A percentile compares a stretch with the other conserved stretches of the same genome.
Evolutionary conservation across 352 stramenopile species (phyloP).

Genomic region (Phytophthora pini): DNA sequence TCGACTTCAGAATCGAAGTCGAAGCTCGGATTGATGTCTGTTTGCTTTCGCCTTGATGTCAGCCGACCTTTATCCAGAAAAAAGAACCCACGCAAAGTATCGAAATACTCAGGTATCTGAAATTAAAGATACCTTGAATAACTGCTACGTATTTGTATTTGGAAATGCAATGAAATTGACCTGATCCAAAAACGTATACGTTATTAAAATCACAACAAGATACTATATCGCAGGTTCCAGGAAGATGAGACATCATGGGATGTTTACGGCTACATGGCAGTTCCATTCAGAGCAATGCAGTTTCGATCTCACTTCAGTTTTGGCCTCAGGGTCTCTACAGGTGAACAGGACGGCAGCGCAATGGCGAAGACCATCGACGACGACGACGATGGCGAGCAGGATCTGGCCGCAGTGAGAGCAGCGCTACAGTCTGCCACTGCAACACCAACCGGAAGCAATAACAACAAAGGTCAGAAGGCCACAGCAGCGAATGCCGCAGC

Average conservation of each 20-base stretch:
- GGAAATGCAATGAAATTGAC: not conserved
- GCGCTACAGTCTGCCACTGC: not conserved
- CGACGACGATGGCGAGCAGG: slow-evolving; percentile 20
- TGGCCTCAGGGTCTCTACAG: not conserved
- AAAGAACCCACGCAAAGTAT: not conserved
- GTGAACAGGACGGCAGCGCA: not conserved
- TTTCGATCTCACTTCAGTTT: slow-evolving; percentile 34
- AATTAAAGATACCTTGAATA: not conserved
- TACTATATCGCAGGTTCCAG: not conserved
- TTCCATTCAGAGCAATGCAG: slow-evolving; percentile 16
- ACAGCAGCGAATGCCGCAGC: not conserved
- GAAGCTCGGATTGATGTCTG: not conserved
- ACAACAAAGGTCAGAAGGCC: slow-evolving; percentile 12
- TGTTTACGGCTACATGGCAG: slow-evolving; percentile 13
- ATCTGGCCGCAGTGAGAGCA: slow-evolving; percentile 4
- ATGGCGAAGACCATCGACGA: slow-evolving; percentile 21
- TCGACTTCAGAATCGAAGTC: not conserved
- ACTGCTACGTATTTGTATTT: too few relatives aligned
- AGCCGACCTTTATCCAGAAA: too few relatives aligned
- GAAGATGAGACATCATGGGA: not conserved
- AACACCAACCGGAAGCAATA: not conserved
- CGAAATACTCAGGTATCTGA: not conserved
- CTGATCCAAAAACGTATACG: not conserved
- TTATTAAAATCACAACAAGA: not conserved
- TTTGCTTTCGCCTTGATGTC: not conserved